phyloP scores from a whole-genome alignment of 768 basidiomycete genomes.

The Lactarius trivialis region DNA sequence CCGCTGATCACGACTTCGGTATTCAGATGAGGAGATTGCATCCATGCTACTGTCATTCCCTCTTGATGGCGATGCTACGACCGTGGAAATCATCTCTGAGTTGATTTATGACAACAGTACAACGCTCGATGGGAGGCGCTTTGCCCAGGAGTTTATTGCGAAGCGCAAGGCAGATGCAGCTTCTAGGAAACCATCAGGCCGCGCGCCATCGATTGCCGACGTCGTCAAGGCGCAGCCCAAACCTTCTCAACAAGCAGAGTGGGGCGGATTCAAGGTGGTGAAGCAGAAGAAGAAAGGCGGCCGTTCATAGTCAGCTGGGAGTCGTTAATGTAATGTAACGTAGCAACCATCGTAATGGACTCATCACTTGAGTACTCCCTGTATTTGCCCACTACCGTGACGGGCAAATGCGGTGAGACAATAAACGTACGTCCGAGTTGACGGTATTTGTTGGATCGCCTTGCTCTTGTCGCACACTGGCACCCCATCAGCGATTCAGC shows the following conservation, averaged over 20 bases:
- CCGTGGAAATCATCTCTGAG: constrained; percentile 89
- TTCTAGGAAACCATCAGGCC: constrained; percentile 44
- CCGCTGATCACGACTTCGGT: not conserved
- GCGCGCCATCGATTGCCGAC: constrained; percentile 72
- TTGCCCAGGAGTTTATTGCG: constrained; percentile 85
- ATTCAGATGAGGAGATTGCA: constrained; percentile 88
- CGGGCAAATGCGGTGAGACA: not conserved
- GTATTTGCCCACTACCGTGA: not conserved
- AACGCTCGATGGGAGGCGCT: constrained; percentile 90
- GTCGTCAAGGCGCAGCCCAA: constrained; percentile 89
- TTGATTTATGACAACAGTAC: constrained; percentile 92
- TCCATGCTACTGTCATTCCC: constrained; percentile 94
- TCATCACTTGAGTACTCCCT: not conserved
- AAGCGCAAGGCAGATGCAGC: constrained; percentile 79
- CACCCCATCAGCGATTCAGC: too few species aligned
- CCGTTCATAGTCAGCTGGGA: constrained; percentile 37
- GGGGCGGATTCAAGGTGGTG: constrained; percentile 88
- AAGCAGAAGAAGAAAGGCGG: constrained; percentile 92
- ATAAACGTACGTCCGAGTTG: not conserved
- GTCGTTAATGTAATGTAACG: constrained; percentile 1
- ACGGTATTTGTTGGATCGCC: too few species aligned
- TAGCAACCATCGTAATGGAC: constrained; percentile 9
- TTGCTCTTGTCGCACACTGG: too few species aligned
- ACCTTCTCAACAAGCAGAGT: constrained; percentile 60
- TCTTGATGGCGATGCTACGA: constrained; percentile 75